phyloP scores from a whole-genome alignment of 2,329 filamentous ascomycete genomes.

The Furcasterigmium furcatum region DNA sequence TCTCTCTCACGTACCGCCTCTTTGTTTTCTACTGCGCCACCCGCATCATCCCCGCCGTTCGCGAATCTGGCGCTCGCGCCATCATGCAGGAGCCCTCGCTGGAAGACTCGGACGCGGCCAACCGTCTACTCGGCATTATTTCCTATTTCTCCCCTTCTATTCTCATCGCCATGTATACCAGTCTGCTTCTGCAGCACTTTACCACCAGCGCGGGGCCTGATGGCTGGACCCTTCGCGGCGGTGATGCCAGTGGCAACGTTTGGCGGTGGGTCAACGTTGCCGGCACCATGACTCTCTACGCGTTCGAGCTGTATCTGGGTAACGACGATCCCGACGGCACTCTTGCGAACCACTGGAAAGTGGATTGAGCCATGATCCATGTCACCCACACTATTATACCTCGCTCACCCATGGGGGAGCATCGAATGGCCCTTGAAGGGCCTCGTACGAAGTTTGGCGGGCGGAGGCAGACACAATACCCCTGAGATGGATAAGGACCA shows the following conservation, averaged over 20 bases:
- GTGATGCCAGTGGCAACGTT: conserved; percentile 77
- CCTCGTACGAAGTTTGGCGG: no score
- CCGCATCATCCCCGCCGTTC: conserved; percentile 90
- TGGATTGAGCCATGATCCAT: conserved; percentile 54
- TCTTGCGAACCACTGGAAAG: conserved; percentile 85
- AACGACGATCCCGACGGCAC: conserved; percentile 74
- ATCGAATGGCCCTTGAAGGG: no score
- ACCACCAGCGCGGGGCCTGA: conserved; percentile 68
- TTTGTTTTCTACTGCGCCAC: conserved; percentile 95
- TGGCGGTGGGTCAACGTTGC: conserved; percentile 95
- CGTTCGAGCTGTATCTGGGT: conserved; percentile 84
- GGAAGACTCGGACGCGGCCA: conserved; percentile 81
- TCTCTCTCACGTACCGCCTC: conserved; percentile 88
- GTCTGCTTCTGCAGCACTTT: conserved; percentile 92
- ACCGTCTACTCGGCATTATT: conserved; percentile 75
- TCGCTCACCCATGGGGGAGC: no score
- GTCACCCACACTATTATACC: no score
- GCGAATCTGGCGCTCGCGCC: conserved; percentile 78
- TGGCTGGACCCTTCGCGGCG: conserved; percentile 83
- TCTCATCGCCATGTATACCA: conserved; percentile 94
- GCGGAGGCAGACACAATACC: no score
- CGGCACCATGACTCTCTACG: conserved; percentile 85
- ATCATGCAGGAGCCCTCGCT: conserved; percentile 81
- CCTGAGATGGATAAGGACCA: no score
- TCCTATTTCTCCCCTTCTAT: conserved; percentile 96